phyloP scores from a whole-genome alignment of 192 early-diverging fungal species.

The Podochytrium sp. region DNA sequence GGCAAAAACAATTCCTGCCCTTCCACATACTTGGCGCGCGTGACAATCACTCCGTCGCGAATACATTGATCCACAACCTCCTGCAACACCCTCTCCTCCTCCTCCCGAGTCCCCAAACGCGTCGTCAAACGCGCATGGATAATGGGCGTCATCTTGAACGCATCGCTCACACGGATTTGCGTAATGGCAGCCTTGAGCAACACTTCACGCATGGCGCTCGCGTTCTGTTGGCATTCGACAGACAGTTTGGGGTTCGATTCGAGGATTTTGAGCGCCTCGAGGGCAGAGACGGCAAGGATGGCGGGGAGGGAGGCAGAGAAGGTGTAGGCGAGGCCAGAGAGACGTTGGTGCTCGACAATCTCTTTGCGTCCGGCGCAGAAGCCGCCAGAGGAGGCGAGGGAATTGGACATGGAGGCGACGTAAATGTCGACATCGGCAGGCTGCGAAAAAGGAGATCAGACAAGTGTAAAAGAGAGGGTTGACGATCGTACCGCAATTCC shows the following conservation, averaged over 20 bases:
- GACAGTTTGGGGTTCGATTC: conserved; percentile 53
- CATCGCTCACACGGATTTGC: conserved; percentile 49
- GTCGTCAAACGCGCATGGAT: conserved; percentile 72
- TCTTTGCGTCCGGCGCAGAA: conserved; percentile 89
- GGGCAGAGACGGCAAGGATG: conserved; percentile 85
- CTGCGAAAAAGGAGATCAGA: conserved; percentile 27
- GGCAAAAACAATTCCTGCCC: conserved; percentile 77
- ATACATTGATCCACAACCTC: conserved; percentile 76
- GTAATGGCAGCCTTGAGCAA: conserved; percentile 56
- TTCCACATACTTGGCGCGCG: conserved; percentile 83
- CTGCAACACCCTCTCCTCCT: conserved; percentile 79
- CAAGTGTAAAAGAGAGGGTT: conserved; percentile 16
- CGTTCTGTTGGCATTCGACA: conserved; percentile 66
- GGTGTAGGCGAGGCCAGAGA: conserved; percentile 87
- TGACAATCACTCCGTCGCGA: conserved; percentile 85
- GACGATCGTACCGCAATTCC: conserved; percentile 59
- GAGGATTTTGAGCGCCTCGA: conserved; percentile 78
- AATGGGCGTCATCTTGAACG: conserved; percentile 69
- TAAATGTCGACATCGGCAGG: conserved; percentile 86
- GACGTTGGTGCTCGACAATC: conserved; percentile 86
- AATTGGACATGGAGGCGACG: conserved; percentile 78
- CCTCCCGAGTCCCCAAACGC: conserved; percentile 49
- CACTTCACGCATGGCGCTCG: conserved; percentile 58
- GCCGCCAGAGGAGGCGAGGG: conserved; percentile 84
- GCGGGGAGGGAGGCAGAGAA: conserved; percentile 96